These are phyloP conservation scores for Fusarium devonianum DNA, from an alignment of 2,329 filamentous ascomycete species.

Conservation along the genomic window DNA sequence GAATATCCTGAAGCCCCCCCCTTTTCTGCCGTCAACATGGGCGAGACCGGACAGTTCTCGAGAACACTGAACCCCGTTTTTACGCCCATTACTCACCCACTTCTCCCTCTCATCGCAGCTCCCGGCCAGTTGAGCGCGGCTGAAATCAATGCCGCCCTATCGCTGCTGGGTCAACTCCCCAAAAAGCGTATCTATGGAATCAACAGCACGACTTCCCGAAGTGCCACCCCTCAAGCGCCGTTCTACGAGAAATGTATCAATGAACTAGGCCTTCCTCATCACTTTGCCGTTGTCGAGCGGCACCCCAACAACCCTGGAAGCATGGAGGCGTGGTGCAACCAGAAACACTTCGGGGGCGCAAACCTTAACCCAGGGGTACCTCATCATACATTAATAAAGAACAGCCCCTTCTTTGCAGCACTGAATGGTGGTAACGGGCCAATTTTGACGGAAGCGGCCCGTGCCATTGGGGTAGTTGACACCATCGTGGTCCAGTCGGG, in stretches of 20 bases:
- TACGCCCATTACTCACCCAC: constrained; percentile 85
- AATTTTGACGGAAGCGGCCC: constrained; percentile 75
- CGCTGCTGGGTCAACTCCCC: constrained; percentile 80
- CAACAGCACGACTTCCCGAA: constrained; percentile 70
- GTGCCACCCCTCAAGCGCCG: constrained; percentile 73
- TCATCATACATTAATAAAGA: constrained; percentile 65
- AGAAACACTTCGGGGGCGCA: constrained; percentile 80
- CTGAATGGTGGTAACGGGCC: constrained; percentile 61
- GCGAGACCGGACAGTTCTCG: constrained; percentile 83
- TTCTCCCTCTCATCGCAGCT: constrained; percentile 83
- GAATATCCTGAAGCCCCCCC: constrained; percentile 74
- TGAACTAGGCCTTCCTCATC: constrained; percentile 84
- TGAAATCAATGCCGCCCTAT: constrained; percentile 81
- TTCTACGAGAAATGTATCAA: constrained; percentile 89
- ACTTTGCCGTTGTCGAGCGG: constrained; percentile 77
- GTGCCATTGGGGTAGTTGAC: constrained; percentile 81
- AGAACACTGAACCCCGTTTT: constrained; percentile 85
- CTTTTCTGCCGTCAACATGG: constrained; percentile 87
- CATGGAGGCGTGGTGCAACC: constrained; percentile 75
- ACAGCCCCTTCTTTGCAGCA: constrained; percentile 58
- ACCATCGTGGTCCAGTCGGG: constrained; percentile 72
- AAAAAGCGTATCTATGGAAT: constrained; percentile 84
- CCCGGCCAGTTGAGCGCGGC: constrained; percentile 86
- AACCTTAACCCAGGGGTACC: constrained; percentile 79
- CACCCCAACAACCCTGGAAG: constrained; percentile 68